Conservation (phyloP, 768 basidiomycete genomes). For the Leucocoprinus leucothites region DNA sequence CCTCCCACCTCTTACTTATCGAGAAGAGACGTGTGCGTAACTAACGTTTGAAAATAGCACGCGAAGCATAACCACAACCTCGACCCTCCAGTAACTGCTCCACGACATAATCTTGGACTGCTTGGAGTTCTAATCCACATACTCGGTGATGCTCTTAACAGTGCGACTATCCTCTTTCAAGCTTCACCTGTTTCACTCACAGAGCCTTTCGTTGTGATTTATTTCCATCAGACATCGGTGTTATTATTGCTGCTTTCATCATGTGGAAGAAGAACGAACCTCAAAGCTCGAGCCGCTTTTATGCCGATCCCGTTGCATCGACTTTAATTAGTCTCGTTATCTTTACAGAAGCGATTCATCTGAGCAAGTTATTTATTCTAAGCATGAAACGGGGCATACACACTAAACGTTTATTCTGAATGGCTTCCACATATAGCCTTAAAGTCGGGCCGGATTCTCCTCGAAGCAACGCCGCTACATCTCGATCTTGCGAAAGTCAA, state of each 20-base stretch:
- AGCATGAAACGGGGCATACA: neutral
- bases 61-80: conserved; percentile 46
- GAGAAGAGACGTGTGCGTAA: neutral
- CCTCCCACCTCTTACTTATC: neutral
- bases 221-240: conserved; percentile 43
- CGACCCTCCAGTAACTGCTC: conserved; percentile 29
- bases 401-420: neutral
- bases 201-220: neutral
- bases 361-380: conserved; percentile 33
- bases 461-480: conserved; percentile 50
- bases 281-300: conserved; percentile 35
- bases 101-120: conserved; percentile 41
- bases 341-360: conserved; percentile 48
- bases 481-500: conserved; percentile 47
- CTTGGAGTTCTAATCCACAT: conserved; percentile 49
- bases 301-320: conserved; percentile 53
- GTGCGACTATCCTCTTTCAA: conserved; percentile 26
- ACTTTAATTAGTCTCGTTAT: conserved; percentile 49
- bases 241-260: conserved; percentile 47
- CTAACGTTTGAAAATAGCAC: conserved; percentile 29
- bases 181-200: neutral
- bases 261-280: conserved; percentile 43
- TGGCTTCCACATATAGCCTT: conserved; percentile 25
- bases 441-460: conserved; percentile 46
- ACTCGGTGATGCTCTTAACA: conserved; percentile 51